Evolutionary conservation across 345 rosid species (phyloP), one percentile per base, ranked within the genome.

Genomic region (Acer yangbiense): DNA sequence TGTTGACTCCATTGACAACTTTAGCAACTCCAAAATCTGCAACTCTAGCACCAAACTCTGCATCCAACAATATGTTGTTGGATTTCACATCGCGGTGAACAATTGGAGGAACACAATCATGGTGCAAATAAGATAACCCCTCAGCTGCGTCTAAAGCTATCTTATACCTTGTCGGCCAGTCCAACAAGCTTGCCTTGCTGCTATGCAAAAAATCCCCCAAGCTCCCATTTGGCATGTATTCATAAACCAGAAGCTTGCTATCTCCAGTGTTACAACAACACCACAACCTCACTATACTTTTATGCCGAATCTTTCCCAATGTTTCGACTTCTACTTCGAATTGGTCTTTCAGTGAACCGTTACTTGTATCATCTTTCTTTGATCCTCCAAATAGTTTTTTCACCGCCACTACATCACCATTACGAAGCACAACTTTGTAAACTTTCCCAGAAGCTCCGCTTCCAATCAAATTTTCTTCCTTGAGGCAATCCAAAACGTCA

Each of bases 21-120:
- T 93, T 95, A 6, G 98, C 99, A 17, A 95, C 89, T 10, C 99
- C 99, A 77, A 93, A 95, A 80, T 95, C 98, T 0, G 99, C 93
- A 16, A 93, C 93, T 83, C 88, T 90, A 61, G 99, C 98, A 16
- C 89, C 76, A 6, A 88, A 93, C 23, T 92, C 96, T 11, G 64
- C 87, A 71, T 95, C 98, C 73, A 93, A 63, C 83, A 95, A 57
- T 43, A 43, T 43, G 46, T 95, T 92, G 88, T 91, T 93, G 0
- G 98, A 93, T 79, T 95, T 95, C 74, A 95, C 94, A 48, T 95
- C 98, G 1, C 98, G 94, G 68, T 95, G 99, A 65, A 95, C 94
- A 0, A 95, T 93, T 2, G 99, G 91, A 77, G 99, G 98, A 74
- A 88, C 94, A 48, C 94, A 92, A 69, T 95, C 99, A 39, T 93